Conservation (phyloP, 805 yeast species). For the Wickerhamomyces ciferrii region DNA sequence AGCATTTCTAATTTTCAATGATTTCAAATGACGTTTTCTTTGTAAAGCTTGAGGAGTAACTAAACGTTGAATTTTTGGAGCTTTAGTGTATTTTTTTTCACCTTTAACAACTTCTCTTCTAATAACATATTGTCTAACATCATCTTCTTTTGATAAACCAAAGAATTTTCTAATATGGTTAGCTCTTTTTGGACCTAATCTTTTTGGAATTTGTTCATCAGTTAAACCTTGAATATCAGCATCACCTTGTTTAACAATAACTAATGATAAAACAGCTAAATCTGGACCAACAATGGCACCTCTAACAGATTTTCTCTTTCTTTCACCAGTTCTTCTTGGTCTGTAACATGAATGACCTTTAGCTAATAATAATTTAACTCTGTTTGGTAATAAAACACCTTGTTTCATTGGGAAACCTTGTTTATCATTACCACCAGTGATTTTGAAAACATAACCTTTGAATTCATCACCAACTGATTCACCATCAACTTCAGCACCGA, state of each 20-base stretch:
- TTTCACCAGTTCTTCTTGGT: slow-evolving; percentile 98
- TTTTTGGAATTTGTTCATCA: slow-evolving; percentile 87
- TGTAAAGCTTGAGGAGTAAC: slow-evolving; percentile 98
- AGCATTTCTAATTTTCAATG: slow-evolving; percentile 93
- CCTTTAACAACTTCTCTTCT: slow-evolving; percentile 98
- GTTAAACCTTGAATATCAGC: slow-evolving; percentile 90
- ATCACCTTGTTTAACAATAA: slow-evolving; percentile 94
- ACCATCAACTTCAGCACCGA: slow-evolving; percentile 98
- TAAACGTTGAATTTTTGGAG: slow-evolving; percentile 99
- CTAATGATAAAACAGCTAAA: slow-evolving; percentile 88
- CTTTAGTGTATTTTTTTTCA: slow-evolving; percentile 98
- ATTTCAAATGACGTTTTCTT: slow-evolving; percentile 96
- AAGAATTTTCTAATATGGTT: slow-evolving; percentile 99
- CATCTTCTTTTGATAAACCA: slow-evolving; percentile 83
- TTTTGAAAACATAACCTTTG: slow-evolving; percentile 96
- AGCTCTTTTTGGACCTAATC: slow-evolving; percentile 99
- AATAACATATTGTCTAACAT: slow-evolving; percentile 75
- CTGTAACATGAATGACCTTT: slow-evolving; percentile 97
- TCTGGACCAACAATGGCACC: slow-evolving; percentile 97
- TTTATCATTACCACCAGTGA: slow-evolving; percentile 98
- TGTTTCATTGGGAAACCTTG: slow-evolving; percentile 99
- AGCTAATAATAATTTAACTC: slow-evolving; percentile 90
- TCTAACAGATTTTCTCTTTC: slow-evolving; percentile 99
- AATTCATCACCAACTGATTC: slow-evolving; percentile 91
- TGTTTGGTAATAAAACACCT: slow-evolving; percentile 99